phyloP scores from a whole-genome alignment of 2,329 filamentous ascomycete species.

The Neonectria sp. region DNA sequence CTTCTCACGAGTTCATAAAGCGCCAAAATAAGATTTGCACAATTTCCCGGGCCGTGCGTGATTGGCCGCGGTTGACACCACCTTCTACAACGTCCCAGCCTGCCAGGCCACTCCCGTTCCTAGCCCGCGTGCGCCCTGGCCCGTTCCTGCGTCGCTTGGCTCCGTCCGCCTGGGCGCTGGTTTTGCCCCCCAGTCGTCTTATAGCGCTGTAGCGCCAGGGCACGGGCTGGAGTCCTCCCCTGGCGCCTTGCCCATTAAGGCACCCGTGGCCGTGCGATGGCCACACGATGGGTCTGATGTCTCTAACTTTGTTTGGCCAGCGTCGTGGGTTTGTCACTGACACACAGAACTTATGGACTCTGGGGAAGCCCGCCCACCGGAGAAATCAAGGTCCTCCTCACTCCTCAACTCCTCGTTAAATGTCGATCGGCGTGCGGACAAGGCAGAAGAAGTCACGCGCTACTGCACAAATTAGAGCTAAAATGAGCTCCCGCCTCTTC shows the following conservation, averaged over 20 bases:
- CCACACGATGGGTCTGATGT: neutral
- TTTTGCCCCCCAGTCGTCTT: neutral
- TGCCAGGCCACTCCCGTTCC: conserved; percentile 37
- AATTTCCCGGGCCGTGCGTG: conserved; percentile 42
- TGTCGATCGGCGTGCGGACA: conserved; percentile 20
- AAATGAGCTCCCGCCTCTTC: conserved; percentile 27
- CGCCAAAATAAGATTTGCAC: conserved; percentile 49
- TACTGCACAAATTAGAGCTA: conserved; percentile 22
- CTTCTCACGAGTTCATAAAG: conserved; percentile 29
- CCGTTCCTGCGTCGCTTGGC: conserved; percentile 44
- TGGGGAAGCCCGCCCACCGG: conserved; percentile 13
- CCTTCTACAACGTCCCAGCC: conserved; percentile 5
- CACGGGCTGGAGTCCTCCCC: conserved; percentile 17
- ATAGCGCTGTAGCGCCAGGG: neutral
- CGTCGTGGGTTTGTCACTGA: conserved; percentile 5
- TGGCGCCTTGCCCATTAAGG: conserved; percentile 37
- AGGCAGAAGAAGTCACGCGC: conserved; percentile 11
- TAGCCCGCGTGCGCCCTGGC: conserved; percentile 10
- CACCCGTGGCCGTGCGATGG: conserved; percentile 27
- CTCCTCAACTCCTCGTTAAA: neutral
- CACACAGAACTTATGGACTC: conserved; percentile 10
- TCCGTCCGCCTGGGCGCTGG: conserved; percentile 10
- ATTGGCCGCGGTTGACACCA: conserved; percentile 33
- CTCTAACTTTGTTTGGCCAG: conserved; percentile 16
- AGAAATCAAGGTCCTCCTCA: neutral